phyloP scores from a whole-genome alignment of 2,329 filamentous ascomycete genomes.

The Capronia americana region DNA sequence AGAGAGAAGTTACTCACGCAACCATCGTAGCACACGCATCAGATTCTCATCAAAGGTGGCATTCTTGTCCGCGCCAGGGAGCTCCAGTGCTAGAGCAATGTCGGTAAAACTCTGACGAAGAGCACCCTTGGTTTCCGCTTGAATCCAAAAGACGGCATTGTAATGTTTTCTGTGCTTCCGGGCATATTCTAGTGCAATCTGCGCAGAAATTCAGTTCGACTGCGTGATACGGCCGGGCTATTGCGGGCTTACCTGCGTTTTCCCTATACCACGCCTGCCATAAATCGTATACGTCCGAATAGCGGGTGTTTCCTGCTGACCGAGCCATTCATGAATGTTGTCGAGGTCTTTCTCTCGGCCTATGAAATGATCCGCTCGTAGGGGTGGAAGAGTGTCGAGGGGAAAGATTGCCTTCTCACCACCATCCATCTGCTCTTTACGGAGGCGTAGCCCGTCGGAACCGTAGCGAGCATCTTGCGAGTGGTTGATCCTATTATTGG shows the following conservation, averaged over 20 bases:
- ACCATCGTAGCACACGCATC: conserved; percentile 15
- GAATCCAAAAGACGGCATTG: conserved; percentile 43
- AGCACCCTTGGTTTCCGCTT: conserved; percentile 40
- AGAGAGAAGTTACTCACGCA: background rate
- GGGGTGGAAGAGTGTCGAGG: conserved; percentile 1
- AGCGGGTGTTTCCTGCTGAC: conserved; percentile 11
- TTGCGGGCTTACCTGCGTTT: conserved; percentile 10
- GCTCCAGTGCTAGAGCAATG: conserved; percentile 39
- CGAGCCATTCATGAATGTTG: conserved; percentile 35
- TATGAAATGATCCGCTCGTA: conserved; percentile 32
- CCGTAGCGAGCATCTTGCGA: conserved; percentile 5
- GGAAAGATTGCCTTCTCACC: conserved; percentile 22
- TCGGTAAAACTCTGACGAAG: conserved; percentile 42
- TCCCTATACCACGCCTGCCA: conserved; percentile 39
- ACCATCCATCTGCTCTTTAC: conserved; percentile 17
- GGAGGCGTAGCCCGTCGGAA: conserved; percentile 10
- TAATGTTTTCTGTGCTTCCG: conserved; percentile 34
- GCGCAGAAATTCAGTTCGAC: background rate
- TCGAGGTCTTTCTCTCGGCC: conserved; percentile 38
- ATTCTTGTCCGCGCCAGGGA: conserved; percentile 35
- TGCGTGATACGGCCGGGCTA: background rate
- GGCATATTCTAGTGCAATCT: conserved; percentile 32
- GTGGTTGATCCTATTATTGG: conserved; percentile 19
- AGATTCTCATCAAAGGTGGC: conserved; percentile 21
- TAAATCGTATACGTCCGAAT: conserved; percentile 41